Base-by-base conservation (phyloP, 805 yeast genomes). In the Sugiyamaella mastotermitis region DNA sequence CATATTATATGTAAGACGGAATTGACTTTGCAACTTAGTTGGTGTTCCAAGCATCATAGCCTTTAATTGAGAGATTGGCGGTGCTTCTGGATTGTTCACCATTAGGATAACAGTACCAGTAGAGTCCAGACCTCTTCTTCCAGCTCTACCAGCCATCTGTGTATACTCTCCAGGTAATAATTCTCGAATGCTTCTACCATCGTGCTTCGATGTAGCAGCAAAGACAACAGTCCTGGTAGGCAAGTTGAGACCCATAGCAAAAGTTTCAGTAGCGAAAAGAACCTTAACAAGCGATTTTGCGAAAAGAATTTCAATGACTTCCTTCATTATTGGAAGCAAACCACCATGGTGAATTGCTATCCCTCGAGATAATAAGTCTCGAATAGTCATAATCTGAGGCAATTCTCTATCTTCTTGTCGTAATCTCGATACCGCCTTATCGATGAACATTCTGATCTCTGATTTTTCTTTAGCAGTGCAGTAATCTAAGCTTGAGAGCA, bases 91-190 rank as follows among this genome's bases (percentile, higher is more conserved):
- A 7, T 58, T 61, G 4, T 51, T 48, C 2, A 94, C 71, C 94
- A 92, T 86, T 5, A 88, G 77, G 45, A 92, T 86, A 9, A 92
- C 98, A 0, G 97, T 90, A 55, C 98, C 98, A 0, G 83, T 85
- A 15, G 78, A 65, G 65, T 92, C 98, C 47, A 92, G 65, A 24
- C 98, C 98, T 68, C 98, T 78, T 64, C 98, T 78, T 43, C 98
- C 98, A 0, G 98, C 98, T 61, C 98, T 75, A 31, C 98, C 98
- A 0, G 97, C 88, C 98, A 92, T 92, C 62, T 46, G 98, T 0
- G 97, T 92, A 57, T 90, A 92, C 58, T 92, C 98, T 38, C 98
- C 98, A 0, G 98, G 96, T 7, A 81, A 70, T 43, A 92, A 68
- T 53, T 81, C 75, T 60, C 98, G 72, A 61, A 85, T 78, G 0